Evolutionary conservation across 2,329 filamentous ascomycete genomes (phyloP), one percentile per base, ranked within the genome.

Genomic region (Rugonectria rugulosa): DNA sequence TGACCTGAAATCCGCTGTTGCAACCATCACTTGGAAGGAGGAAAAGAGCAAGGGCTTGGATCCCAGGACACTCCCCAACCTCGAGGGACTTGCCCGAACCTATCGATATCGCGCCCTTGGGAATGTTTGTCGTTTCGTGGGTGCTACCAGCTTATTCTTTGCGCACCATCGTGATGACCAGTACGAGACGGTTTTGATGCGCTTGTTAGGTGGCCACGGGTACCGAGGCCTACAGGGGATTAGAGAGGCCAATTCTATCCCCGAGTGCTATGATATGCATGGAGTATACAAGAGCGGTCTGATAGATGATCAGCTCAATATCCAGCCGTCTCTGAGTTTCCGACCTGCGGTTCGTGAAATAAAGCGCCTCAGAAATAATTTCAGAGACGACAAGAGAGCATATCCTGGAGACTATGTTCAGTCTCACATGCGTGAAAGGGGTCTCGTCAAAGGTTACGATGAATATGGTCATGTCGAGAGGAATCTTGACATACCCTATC

Each of bases 141-240:
- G 75, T 0, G 83, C 90, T 4, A 74, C 73, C 5, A 83, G 84
- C 17, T 71, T 98, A 2, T 81, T 97, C 32, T 77, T 96, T 23
- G 95, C 88, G 4, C 95, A 99, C 70, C 95, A 99, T 70, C 79
- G 83, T 59, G 93, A 97, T 67, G 95, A 99, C 67, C 91, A 95
- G 68, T 89, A 92, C 52, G 95, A 99, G 75, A 97, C 93, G 0
- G 81, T 96, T 4, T 75, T 98, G 43, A 90, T 92, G 87, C 84
- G 95, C 36, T 73, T 98, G 29, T 73, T 88, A 8, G 78, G 79
- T 3, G 87, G 88, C 0, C 89, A 91, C 65, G 77, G 83, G 3
- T 83, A 84, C n/a, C 77, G 82, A n/a, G 92, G 91, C 0, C 77
- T 97, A 24, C 77, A 81, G 14, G 92, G 90, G 4, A 95, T 96